phyloP scores from a whole-genome alignment of 2,329 filamentous ascomycete species.

The Aspergillus pseudoviridinutans region DNA sequence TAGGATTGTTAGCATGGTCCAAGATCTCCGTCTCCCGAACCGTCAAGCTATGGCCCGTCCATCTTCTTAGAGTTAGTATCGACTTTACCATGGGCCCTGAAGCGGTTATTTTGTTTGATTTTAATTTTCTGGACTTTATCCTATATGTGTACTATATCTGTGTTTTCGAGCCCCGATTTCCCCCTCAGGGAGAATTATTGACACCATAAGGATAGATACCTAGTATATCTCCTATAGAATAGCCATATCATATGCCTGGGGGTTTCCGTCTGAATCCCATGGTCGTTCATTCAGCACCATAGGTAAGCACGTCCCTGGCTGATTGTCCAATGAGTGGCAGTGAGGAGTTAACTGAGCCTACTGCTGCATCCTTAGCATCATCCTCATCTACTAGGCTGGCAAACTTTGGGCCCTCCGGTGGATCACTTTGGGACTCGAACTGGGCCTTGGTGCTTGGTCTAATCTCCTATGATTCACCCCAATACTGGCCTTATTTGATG shows the following conservation, averaged over 20 bases:
- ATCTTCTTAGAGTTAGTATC: neutral
- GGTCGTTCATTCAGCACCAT: neutral
- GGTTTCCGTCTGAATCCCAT: neutral
- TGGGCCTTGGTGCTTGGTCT: slow-evolving; percentile 8
- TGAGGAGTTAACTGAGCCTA: neutral
- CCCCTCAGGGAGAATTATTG: neutral
- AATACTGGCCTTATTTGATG: slow-evolving; percentile 2
- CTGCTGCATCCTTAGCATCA: slow-evolving; percentile 12
- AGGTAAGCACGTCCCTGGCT: neutral
- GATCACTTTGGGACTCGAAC: slow-evolving; percentile 16
- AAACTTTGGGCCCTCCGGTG: slow-evolving; percentile 17
- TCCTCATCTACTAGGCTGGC: slow-evolving; percentile 13
- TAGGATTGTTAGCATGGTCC: slow-evolving; percentile 8
- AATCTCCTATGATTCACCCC: slow-evolving; percentile 4
- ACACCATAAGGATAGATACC: neutral
- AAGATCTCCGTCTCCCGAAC: slow-evolving; percentile 13
- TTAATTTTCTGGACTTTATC: neutral
- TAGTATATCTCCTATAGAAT: neutral
- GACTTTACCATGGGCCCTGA: neutral
- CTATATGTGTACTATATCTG: neutral
- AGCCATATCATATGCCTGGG: neutral
- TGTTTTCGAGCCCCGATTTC: neutral
- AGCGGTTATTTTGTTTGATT: neutral
- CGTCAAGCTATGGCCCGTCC: slow-evolving; percentile 16
- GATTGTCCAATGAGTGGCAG: neutral